Evolutionary conservation across 148 eudicot genomes (phyloP).

Genomic region (Vaccinium macrocarpon): DNA sequence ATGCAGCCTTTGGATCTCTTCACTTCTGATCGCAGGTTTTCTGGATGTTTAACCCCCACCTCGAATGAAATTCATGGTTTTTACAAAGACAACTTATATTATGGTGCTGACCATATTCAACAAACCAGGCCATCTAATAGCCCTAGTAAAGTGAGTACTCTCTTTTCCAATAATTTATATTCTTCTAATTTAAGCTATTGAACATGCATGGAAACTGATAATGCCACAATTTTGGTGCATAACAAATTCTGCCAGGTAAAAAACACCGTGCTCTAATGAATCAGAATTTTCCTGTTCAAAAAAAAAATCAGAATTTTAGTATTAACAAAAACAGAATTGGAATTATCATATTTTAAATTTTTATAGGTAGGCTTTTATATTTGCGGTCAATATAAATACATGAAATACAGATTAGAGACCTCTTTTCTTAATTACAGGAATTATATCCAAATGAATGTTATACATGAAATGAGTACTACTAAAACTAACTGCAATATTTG

Average conservation of each 20-base stretch:
- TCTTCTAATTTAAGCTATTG: not conserved
- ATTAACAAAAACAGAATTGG: not conserved
- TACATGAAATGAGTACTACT: not conserved
- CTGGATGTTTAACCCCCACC: conserved; percentile 27
- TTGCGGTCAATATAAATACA: not conserved
- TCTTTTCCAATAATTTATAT: not conserved
- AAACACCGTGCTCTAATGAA: no score
- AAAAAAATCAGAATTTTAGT: no score
- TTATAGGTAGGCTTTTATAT: not conserved
- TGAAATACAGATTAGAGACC: not conserved
- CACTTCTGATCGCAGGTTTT: conserved; percentile 36
- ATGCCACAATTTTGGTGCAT: no score
- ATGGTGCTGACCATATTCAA: conserved; percentile 45
- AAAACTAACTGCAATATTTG: no score
- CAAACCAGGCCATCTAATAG: conserved; percentile 36
- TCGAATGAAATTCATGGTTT: conserved; percentile 31
- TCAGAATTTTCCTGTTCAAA: no score
- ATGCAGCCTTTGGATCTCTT: conserved; percentile 56
- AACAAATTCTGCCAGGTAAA: no score
- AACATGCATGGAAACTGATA: no score
- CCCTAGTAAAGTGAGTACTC: conserved; percentile 48
- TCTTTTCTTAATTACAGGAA: not conserved
- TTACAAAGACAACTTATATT: conserved; percentile 35
- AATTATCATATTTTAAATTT: not conserved
- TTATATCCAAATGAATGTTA: not conserved